Evolutionary conservation across 2,329 filamentous ascomycete species (phyloP), one percentile per base, ranked within the genome.

Genomic region (Parafenestella ontariensis): DNA sequence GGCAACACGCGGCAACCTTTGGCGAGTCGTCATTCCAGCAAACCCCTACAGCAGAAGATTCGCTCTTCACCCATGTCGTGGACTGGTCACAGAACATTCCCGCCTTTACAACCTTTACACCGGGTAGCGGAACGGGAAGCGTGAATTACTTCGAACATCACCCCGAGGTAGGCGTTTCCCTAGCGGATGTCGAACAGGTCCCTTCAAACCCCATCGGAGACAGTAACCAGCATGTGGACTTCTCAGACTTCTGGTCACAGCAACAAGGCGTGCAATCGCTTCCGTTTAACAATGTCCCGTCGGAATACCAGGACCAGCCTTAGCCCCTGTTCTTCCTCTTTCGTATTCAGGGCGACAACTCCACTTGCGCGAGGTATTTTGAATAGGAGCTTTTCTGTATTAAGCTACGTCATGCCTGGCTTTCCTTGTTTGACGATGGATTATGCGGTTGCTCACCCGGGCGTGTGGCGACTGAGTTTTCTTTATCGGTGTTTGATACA

Each of bases 171-270:
- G 49, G 47, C 3, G 37, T 61, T 3, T 39, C 36, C 18, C 49
- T 61, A 9, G 31, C 43, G 5, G 55, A 61, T 24, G 26, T 58
- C 18, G 55, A 58, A 23, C 17, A 39, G 1, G 4, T 20, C 18
- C 31, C 40, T 8, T 29, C 21, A 3, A 17, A 34, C 7, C 18
- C 28, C 2, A 13, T 28, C 3, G 31, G 23, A 3, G 26, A 36
- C 17, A 20, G 9, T 4, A n/a, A n/a, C 4, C 20, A 15, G 1
- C 23, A 34, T 1, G 15, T 34, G 8, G 28, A 49, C 8, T 57
- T 51, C 18, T 15, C 43, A 3, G 7, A 10, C 3, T 41, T 45
- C 17, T 59, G 49, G 56, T 33, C 33, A 15, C 42, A 45, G 17
- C 39, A 51, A 18, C 24, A 50, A 9, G 34, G 20, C 15, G 46